Conservation (phyloP, 805 yeast genomes). For the Grigorovia jiainica region DNA sequence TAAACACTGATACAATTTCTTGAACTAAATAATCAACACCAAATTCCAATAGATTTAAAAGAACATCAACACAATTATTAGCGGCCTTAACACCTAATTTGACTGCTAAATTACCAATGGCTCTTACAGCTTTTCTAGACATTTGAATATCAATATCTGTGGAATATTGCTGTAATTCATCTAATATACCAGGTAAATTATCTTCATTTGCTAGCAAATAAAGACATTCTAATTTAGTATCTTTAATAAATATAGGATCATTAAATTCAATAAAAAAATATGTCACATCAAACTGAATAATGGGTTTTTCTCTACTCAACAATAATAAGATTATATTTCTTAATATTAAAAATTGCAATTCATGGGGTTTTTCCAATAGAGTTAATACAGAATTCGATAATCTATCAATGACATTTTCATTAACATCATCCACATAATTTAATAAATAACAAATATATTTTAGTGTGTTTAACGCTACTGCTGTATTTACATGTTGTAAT, state of each 20-base stretch:
- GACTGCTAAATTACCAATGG: constrained; percentile 82
- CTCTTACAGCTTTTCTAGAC: constrained; percentile 80
- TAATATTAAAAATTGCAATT: constrained; percentile 72
- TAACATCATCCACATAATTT: constrained; percentile 56
- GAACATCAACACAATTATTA: constrained; percentile 49
- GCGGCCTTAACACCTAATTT: constrained; percentile 53
- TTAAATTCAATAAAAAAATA: constrained; percentile 74
- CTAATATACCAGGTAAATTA: constrained; percentile 52
- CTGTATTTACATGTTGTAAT: constrained; percentile 69
- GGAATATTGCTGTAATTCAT: constrained; percentile 79
- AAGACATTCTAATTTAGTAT: constrained; percentile 81
- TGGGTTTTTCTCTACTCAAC: constrained; percentile 54
- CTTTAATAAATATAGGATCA: constrained; percentile 82
- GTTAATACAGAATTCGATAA: constrained; percentile 63
- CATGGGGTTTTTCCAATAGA: constrained; percentile 65
- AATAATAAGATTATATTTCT: constrained; percentile 72
- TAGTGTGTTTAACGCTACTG: constrained; percentile 71
- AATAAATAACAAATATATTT: constrained; percentile 62
- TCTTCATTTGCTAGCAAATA: constrained; percentile 62
- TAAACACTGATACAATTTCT: constrained; percentile 67
- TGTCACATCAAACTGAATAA: constrained; percentile 51
- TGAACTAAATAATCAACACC: constrained; percentile 69
- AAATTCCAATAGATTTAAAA: constrained; percentile 50
- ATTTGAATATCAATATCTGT: constrained; percentile 78
- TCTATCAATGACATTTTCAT: constrained; percentile 47